phyloP scores from a whole-genome alignment of 2,329 filamentous ascomycete genomes.

The Colletotrichum karsti region DNA sequence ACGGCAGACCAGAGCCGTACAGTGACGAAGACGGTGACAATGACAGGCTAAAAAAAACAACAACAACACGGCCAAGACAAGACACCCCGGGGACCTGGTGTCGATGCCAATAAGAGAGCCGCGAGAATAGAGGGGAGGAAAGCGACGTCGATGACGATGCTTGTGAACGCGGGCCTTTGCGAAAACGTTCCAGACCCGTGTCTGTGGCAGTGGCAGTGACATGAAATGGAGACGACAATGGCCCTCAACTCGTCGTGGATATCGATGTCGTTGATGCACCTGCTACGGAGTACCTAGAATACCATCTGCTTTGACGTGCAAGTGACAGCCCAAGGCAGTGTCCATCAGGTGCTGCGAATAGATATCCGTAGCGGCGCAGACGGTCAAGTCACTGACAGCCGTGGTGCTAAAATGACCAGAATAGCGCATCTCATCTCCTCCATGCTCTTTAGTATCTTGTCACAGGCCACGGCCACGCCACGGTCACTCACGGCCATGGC shows the following conservation, averaged over 20 bases:
- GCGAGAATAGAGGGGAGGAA: neutral
- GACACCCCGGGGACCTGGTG: neutral
- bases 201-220: neutral
- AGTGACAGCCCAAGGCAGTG: slow-evolving; percentile 5
- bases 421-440: slow-evolving; percentile 23
- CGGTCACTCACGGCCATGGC: neutral
- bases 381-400: slow-evolving; percentile 1
- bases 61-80: neutral
- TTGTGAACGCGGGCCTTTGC: neutral
- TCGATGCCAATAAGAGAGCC: neutral
- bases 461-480: slow-evolving; percentile 4
- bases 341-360: slow-evolving; percentile 3
- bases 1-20: neutral
- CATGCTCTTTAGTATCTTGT: slow-evolving; percentile 5
- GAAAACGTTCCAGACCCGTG: neutral
- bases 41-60: neutral
- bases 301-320: slow-evolving; percentile 1
- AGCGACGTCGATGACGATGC: neutral
- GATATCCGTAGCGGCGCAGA: neutral
- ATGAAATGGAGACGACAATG: neutral
- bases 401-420: slow-evolving; percentile 17
- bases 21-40: neutral
- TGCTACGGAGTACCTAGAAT: too few species aligned
- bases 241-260: too few species aligned
- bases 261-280: neutral